Evolutionary conservation across 805 yeast genomes (phyloP).

Genomic region (baker's yeast (Saccharomyces cerevisiae)): DNA sequence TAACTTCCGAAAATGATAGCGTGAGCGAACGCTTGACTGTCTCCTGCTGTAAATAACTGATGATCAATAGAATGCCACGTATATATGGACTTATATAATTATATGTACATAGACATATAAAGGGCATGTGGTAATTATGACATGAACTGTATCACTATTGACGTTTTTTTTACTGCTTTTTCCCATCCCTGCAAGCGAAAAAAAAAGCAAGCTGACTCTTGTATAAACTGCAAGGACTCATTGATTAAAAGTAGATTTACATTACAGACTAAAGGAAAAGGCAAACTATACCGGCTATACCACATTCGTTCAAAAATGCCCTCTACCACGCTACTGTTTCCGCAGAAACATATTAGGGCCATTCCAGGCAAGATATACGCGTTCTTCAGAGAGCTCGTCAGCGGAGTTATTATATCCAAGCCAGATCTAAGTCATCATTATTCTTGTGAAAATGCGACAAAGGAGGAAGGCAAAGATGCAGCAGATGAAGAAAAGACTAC

Average conservation of each 20-base stretch:
- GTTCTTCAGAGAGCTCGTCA: neutral
- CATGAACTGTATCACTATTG: neutral
- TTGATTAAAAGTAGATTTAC: neutral
- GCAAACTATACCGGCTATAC: neutral
- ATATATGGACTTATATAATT: neutral
- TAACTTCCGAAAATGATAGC: constrained; percentile 21
- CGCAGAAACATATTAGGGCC: neutral
- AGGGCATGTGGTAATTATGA: neutral
- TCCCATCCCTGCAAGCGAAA: neutral
- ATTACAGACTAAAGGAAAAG: neutral
- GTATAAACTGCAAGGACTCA: neutral
- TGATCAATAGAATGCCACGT: neutral
- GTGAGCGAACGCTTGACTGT: constrained; percentile 20
- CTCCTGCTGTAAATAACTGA: neutral
- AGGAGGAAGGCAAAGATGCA: neutral
- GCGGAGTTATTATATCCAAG: neutral
- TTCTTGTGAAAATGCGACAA: neutral
- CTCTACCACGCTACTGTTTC: neutral
- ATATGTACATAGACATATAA: neutral
- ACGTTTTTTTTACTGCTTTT: neutral
- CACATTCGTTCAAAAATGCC: neutral
- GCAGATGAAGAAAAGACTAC: neutral
- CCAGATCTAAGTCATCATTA: neutral
- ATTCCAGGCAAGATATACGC: neutral
- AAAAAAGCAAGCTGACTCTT: neutral